phyloP scores from a whole-genome alignment of 2,329 filamentous ascomycete genomes.

The Gaeumannomyces tritici region DNA sequence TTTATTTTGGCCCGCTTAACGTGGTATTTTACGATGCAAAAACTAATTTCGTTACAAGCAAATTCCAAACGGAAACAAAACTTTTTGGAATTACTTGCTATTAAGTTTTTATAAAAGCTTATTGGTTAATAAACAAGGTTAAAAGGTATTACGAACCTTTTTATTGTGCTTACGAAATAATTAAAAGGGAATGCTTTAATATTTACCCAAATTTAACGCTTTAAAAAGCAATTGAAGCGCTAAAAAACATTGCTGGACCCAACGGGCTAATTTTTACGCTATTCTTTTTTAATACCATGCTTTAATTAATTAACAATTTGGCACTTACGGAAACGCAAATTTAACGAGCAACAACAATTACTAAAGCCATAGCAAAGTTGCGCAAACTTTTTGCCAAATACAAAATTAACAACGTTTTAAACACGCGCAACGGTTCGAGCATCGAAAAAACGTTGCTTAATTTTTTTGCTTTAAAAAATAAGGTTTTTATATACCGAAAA shows the following conservation, averaged over 20 bases:
- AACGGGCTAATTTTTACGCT: not conserved
- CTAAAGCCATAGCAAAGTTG: not conserved
- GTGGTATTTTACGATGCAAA: not conserved
- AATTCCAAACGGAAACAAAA: not conserved
- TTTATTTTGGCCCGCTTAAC: too few species aligned
- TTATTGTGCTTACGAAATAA: not conserved
- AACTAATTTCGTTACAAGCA: not conserved
- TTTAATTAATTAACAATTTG: not conserved
- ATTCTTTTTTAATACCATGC: not conserved
- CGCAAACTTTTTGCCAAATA: not conserved
- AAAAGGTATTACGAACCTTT: not conserved
- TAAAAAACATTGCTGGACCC: not conserved
- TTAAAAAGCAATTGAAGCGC: not conserved
- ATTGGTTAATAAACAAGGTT: not conserved
- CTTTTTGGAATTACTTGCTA: not conserved
- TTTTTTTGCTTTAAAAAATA: not conserved
- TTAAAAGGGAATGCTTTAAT: not conserved
- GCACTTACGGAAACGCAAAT: too few species aligned
- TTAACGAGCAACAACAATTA: not conserved
- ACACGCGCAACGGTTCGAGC: not conserved
- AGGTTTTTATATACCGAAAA: not conserved
- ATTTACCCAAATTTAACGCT: not conserved
- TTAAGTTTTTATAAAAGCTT: not conserved
- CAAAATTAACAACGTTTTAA: not conserved
- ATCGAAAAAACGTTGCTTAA: not conserved